phyloP scores from a whole-genome alignment of 2,329 filamentous ascomycete genomes.

The Aspergillus oerlinghausenensis region DNA sequence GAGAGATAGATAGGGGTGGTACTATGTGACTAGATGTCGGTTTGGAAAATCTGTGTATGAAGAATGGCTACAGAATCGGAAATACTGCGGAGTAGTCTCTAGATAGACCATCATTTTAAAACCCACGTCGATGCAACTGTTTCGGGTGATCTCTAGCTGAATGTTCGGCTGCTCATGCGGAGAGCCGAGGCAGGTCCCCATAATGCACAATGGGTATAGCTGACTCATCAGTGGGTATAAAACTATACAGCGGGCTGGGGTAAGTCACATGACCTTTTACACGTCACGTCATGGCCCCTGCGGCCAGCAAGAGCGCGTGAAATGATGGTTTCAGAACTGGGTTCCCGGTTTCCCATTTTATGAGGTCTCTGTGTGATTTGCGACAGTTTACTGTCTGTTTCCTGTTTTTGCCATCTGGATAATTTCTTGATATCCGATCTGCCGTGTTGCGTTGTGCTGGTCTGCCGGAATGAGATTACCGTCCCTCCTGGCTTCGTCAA shows the following conservation, averaged over 20 bases:
- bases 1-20: not conserved
- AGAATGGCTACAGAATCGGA: not conserved
- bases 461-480: not conserved
- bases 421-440: too few species aligned
- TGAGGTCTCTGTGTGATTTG: too few species aligned
- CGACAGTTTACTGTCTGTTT: too few species aligned
- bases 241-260: too few species aligned
- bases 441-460: not conserved
- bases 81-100: not conserved
- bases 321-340: too few species aligned
- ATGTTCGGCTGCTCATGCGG: constrained; percentile 10
- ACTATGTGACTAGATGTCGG: not conserved
- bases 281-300: too few species aligned
- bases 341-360: too few species aligned
- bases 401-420: too few species aligned
- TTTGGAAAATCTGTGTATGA: not conserved
- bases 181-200: constrained; percentile 19
- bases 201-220: not conserved
- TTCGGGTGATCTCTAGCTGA: not conserved
- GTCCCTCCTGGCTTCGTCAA: not conserved
- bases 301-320: too few species aligned
- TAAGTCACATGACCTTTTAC: too few species aligned
- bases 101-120: not conserved
- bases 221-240: not conserved
- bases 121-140: not conserved